phyloP scores from a whole-genome alignment of 2,329 filamentous ascomycete genomes.

The Westerdykella ornata region DNA sequence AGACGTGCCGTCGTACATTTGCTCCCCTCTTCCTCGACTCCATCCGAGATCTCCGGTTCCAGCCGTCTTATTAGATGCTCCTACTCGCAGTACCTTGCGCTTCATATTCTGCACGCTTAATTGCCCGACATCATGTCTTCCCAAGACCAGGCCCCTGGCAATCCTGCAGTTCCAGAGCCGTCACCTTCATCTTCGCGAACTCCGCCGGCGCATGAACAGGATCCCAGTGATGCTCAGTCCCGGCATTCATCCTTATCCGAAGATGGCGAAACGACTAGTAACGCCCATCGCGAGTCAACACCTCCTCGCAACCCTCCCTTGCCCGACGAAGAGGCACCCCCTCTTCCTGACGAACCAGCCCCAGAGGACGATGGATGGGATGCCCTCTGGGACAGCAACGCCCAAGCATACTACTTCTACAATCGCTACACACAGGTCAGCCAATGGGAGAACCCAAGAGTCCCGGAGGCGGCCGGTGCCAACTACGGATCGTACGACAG shows the following conservation, averaged over 20 bases:
- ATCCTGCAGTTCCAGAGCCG: too few species aligned
- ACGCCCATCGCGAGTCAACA: too few species aligned
- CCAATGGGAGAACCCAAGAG: conserved; percentile 82
- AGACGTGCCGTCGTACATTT: too few species aligned
- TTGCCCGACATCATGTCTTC: too few species aligned
- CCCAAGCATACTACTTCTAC: conserved; percentile 72
- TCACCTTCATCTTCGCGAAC: too few species aligned
- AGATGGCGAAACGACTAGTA: background rate
- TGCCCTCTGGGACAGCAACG: conserved; percentile 64
- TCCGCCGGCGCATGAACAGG: background rate
- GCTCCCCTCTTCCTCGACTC: too few species aligned
- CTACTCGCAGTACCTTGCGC: too few species aligned
- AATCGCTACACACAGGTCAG: conserved; percentile 69
- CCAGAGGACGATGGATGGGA: conserved; percentile 67
- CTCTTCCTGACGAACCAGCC: conserved; percentile 47
- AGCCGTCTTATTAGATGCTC: too few species aligned
- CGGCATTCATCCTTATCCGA: background rate
- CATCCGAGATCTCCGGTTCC: too few species aligned
- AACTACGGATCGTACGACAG: conserved; percentile 30
- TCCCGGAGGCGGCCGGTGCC: conserved; percentile 45
- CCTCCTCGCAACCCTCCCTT: conserved; percentile 14
- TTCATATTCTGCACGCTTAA: too few species aligned
- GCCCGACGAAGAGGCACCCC: conserved; percentile 29
- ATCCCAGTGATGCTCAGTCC: background rate
- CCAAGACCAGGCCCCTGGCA: too few species aligned